Conservation (phyloP, 2,329 filamentous ascomycete species). For the Cladosporium sp. region DNA sequence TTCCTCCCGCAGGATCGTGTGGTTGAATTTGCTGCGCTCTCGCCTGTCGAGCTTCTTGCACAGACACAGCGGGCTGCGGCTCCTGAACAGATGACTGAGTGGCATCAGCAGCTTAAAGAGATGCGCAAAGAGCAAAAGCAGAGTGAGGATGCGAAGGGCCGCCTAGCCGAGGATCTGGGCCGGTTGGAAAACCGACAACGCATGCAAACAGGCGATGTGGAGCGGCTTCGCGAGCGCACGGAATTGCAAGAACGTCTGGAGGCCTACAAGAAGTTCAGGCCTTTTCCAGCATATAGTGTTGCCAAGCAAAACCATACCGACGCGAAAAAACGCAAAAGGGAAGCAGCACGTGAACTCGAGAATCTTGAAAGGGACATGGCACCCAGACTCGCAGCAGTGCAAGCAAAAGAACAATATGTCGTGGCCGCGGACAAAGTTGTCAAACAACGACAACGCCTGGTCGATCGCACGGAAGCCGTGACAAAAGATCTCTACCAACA, state of each 20-base stretch:
- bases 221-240: conserved; percentile 72
- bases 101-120: conserved; percentile 70
- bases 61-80: conserved; percentile 89
- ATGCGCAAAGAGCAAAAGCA: conserved; percentile 67
- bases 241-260: conserved; percentile 61
- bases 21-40: conserved; percentile 83
- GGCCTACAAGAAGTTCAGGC: conserved; percentile 61
- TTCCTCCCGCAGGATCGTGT: conserved; percentile 96
- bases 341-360: conserved; percentile 54
- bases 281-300: conserved; percentile 61
- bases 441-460: conserved; percentile 49
- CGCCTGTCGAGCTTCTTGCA: conserved; percentile 72
- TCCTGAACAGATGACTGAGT: conserved; percentile 70
- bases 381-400: conserved; percentile 66
- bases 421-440: conserved; percentile 54
- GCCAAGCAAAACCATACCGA: conserved; percentile 46
- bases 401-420: conserved; percentile 65
- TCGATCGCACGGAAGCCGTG: conserved; percentile 54
- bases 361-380: conserved; percentile 58
- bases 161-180: conserved; percentile 59
- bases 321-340: conserved; percentile 53
- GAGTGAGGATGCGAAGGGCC: conserved; percentile 44
- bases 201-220: conserved; percentile 74
- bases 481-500: conserved; percentile 35
- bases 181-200: conserved; percentile 70